Evolutionary conservation across 768 basidiomycete species (phyloP).

Genomic region (Rhodotorula toruloides): DNA sequence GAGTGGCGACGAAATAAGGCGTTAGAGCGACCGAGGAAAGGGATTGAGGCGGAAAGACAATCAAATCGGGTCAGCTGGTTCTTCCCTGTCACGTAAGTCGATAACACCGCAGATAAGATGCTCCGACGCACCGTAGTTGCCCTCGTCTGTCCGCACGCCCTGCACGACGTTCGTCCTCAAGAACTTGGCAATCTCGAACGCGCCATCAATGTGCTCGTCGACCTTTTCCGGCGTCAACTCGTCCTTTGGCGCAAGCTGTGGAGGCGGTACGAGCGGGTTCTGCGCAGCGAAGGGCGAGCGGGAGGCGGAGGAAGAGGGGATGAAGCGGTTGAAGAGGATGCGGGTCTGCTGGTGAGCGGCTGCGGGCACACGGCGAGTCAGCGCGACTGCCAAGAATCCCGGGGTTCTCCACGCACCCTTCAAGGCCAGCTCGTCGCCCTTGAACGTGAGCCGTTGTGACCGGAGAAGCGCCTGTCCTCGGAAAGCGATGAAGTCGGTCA

Average conservation of each 20-base stretch:
- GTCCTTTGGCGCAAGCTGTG: not conserved
- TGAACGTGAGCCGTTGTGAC: constrained; percentile 36
- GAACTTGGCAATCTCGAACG: constrained; percentile 66
- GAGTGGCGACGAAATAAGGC: too few relatives aligned
- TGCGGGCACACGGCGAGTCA: not conserved
- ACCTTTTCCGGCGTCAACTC: constrained; percentile 18
- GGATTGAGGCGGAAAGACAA: not conserved
- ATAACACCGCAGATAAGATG: not conserved
- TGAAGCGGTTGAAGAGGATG: constrained; percentile 35
- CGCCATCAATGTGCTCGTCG: constrained; percentile 57
- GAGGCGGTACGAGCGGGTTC: not conserved
- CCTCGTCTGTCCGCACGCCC: constrained; percentile 54
- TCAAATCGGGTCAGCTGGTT: not conserved
- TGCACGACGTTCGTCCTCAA: constrained; percentile 82
- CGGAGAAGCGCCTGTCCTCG: constrained; percentile 31
- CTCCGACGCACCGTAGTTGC: constrained; percentile 38
- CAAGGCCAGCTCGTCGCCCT: constrained; percentile 30
- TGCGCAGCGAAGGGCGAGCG: constrained; percentile 15
- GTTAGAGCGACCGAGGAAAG: not conserved
- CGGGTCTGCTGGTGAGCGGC: constrained; percentile 36
- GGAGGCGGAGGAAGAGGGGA: constrained; percentile 26
- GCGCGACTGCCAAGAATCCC: not conserved
- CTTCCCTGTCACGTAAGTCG: not conserved
- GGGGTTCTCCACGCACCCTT: constrained; percentile 2
- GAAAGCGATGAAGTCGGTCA: not conserved